Conservation (phyloP, 352 stramenopile species). For the Globisporangium ultimum region DNA sequence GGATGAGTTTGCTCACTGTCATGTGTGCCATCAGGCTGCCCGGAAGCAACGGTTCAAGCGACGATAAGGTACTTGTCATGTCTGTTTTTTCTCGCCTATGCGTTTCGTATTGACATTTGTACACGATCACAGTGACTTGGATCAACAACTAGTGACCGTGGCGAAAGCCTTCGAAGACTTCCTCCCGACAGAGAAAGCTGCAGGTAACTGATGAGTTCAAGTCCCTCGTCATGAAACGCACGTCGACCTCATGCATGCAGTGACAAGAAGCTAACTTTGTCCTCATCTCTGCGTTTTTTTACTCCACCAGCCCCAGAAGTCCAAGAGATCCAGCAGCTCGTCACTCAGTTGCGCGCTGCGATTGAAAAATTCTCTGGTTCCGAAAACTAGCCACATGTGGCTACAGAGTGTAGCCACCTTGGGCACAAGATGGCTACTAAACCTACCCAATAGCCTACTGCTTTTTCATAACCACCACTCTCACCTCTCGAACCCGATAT, state of each 20-base stretch:
- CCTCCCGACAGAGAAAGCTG: conserved; percentile 3
- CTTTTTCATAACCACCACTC: no score
- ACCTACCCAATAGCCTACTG: not conserved
- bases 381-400: not conserved
- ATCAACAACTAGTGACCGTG: conserved; percentile 20
- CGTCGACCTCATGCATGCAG: no score
- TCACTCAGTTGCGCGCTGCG: conserved; percentile 25
- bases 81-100: not conserved
- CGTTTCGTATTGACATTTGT: no score
- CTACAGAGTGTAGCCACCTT: not conserved
- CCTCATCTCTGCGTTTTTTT: not conserved
- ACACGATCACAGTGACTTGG: conserved; percentile 19
- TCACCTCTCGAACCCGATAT: not conserved
- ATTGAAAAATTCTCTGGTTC: conserved; percentile 20
- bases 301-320: conserved; percentile 22
- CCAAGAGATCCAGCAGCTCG: conserved; percentile 36
- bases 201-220: conserved; percentile 4
- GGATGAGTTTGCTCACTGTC: not conserved
- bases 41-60: conserved; percentile 10
- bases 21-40: not conserved
- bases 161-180: conserved; percentile 19
- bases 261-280: not conserved
- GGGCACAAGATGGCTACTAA: not conserved
- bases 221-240: no score
- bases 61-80: conserved; percentile 10